Evolutionary conservation across 1,284 basidiomycete genomes (phyloP), one percentile per base, ranked within the genome.

Genomic region (Volvariella volvacea): DNA sequence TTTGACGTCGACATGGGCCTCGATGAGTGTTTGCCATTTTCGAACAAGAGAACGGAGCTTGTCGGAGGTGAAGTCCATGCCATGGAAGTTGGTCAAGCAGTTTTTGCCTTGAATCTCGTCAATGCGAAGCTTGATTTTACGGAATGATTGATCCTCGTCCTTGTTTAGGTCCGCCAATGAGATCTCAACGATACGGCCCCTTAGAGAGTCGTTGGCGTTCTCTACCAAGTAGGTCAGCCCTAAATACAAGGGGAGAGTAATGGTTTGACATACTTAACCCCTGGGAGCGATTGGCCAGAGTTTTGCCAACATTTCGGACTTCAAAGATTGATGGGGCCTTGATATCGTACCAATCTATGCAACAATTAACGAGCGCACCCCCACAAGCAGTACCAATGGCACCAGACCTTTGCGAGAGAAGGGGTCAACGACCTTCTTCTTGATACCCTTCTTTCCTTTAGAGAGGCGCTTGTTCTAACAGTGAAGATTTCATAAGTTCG

Each of bases 11-110:
- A 97, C 90, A 68, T 94, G 88, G 44, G 95, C 95, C 77, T 99
- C 95, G 62, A 99, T 94, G 62, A 99, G 88, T 32, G 93, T 85
- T 74, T 99, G 96, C 96, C 96, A 99, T 76, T 99, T 99, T 69
- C 95, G 92, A 59, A 99, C 96, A 61, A 99, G 92, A 48, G 96
- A 99, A 54, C 96, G 93, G 56, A 99, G 86, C 76, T 99, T 99
- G 86, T 99, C 96, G 53, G 93, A 96, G 53, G 96, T 99, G 77
- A 99, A 98, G 77, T 96, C 92, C 96, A 99, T 99, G 66, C 95
- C 96, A 75, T 95, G 89, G 88, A 99, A 99, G 74, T 95, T 97
- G 69, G 96, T 98, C 48, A 99, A 80, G 79, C 94, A 98, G 80
- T 91, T 95, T 79, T 94, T 96, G 76, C 95, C 96, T 75, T 97